These are phyloP conservation scores for Triticum monococcum DNA, from an alignment of 176 grass and related monocot genomes.

Conservation along the genomic window DNA sequence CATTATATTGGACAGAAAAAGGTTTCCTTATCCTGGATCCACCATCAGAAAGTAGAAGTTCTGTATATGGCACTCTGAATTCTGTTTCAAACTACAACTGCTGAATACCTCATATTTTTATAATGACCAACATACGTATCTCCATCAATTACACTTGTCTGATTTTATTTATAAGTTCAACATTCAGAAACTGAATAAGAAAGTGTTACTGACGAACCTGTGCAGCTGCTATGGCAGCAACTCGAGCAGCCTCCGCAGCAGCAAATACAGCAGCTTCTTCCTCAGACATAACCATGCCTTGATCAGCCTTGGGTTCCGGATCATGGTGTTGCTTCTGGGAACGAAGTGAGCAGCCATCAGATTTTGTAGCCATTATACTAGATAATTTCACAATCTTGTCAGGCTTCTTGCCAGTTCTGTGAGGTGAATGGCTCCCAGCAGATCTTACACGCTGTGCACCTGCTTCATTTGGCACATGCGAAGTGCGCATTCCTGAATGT, in stretches of 20 bases:
- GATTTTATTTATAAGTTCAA: constrained; percentile 10
- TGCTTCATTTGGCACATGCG: constrained; percentile 40
- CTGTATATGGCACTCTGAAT: constrained; percentile 6
- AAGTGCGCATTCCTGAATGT: constrained; percentile 46
- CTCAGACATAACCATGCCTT: constrained; percentile 57
- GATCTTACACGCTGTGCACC: constrained; percentile 43
- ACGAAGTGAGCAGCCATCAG: constrained; percentile 46
- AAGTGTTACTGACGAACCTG: constrained; percentile 47
- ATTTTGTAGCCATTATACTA: constrained; percentile 35
- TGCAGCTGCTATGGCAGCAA: constrained; percentile 84
- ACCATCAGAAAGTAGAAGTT: neutral
- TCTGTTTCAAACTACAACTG: neutral
- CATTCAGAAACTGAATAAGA: constrained; percentile 20
- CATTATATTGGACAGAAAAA: neutral
- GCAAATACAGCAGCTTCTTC: constrained; percentile 88
- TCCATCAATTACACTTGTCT: neutral
- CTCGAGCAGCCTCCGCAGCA: constrained; percentile 89
- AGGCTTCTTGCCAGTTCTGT: constrained; percentile 57
- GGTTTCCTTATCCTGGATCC: neutral
- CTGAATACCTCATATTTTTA: neutral
- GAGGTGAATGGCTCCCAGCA: constrained; percentile 47
- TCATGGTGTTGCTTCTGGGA: constrained; percentile 47
- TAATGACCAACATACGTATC: neutral
- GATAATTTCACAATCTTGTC: constrained; percentile 61
- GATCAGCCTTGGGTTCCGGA: constrained; percentile 41